These are phyloP conservation scores for Ceratobasidium sp. DNA, from an alignment of 1,284 basidiomycete species.

Conservation along the genomic window DNA sequence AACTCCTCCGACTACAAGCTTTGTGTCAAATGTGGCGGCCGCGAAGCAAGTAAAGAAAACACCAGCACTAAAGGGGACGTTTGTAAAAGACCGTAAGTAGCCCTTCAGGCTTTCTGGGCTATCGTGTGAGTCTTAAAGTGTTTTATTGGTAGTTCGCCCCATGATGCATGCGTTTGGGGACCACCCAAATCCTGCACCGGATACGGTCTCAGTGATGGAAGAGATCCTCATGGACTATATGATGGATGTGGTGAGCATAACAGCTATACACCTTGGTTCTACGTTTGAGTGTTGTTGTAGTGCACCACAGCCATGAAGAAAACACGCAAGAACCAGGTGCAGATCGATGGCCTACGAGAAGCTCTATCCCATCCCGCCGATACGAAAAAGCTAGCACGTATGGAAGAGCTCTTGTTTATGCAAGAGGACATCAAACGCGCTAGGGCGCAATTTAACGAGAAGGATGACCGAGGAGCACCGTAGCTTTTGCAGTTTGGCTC, in stretches of 20 bases:
- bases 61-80: slow-evolving; percentile 73
- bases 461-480: slow-evolving; percentile 55
- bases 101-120: background rate
- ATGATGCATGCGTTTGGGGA: slow-evolving; percentile 98
- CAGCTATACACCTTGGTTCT: slow-evolving; percentile 27
- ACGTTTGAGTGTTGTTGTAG: slow-evolving; percentile 55
- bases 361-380: slow-evolving; percentile 80
- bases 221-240: slow-evolving; percentile 94
- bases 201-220: slow-evolving; percentile 91
- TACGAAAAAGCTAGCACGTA: slow-evolving; percentile 84
- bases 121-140: background rate
- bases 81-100: slow-evolving; percentile 78
- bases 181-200: slow-evolving; percentile 84
- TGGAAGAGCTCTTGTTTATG: slow-evolving; percentile 91
- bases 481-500: background rate
- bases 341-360: slow-evolving; percentile 80
- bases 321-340: slow-evolving; percentile 74
- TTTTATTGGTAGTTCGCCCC: slow-evolving; percentile 69
- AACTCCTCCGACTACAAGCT: slow-evolving; percentile 32
- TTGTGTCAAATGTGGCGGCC: slow-evolving; percentile 27
- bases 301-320: slow-evolving; percentile 74
- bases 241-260: slow-evolving; percentile 73
- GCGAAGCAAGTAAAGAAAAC: slow-evolving; percentile 56
- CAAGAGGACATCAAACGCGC: slow-evolving; percentile 93
- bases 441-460: slow-evolving; percentile 77